phyloP scores from a whole-genome alignment of 2,329 filamentous ascomycete genomes.

The Acephala macrosclerotiorum region DNA sequence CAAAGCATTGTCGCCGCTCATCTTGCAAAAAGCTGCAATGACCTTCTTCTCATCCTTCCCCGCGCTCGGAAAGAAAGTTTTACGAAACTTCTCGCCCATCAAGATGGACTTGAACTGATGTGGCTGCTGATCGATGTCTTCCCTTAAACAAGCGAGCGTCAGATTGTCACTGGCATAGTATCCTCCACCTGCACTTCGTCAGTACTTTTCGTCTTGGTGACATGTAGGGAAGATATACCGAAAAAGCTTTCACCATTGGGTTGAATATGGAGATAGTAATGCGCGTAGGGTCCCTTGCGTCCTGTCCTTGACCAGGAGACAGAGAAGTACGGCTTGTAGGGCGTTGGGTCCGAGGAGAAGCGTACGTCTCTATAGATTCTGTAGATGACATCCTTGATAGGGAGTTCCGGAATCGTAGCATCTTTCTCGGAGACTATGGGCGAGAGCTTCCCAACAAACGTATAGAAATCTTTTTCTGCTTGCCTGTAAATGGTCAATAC shows the following conservation, averaged over 20 bases:
- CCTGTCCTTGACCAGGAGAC: slow-evolving; percentile 87
- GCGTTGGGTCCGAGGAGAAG: slow-evolving; percentile 84
- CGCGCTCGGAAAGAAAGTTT: slow-evolving; percentile 67
- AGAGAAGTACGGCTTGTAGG: slow-evolving; percentile 86
- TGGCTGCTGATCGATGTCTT: slow-evolving; percentile 78
- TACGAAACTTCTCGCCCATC: slow-evolving; percentile 64
- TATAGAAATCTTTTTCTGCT: slow-evolving; percentile 81
- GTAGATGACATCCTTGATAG: slow-evolving; percentile 85
- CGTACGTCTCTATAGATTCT: slow-evolving; percentile 88
- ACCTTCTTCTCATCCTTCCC: slow-evolving; percentile 58
- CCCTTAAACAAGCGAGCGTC: slow-evolving; percentile 71
- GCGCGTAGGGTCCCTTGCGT: slow-evolving; percentile 85
- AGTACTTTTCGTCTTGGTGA: background rate
- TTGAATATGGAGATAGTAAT: slow-evolving; percentile 87
- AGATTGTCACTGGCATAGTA: slow-evolving; percentile 79
- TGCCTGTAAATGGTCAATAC: slow-evolving; percentile 70
- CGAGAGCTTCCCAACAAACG: slow-evolving; percentile 77
- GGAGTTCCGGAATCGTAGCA: slow-evolving; percentile 84
- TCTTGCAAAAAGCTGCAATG: slow-evolving; percentile 72
- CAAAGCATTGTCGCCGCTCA: slow-evolving; percentile 77
- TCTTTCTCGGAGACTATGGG: slow-evolving; percentile 75
- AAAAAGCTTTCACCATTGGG: slow-evolving; percentile 73
- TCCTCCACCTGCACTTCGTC: slow-evolving; percentile 60
- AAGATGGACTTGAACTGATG: slow-evolving; percentile 73
- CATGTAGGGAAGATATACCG: slow-evolving; percentile 49